Evolutionary conservation across 768 basidiomycete genomes (phyloP), one percentile per base, ranked within the genome.

Genomic region (Termitomyces sp.): DNA sequence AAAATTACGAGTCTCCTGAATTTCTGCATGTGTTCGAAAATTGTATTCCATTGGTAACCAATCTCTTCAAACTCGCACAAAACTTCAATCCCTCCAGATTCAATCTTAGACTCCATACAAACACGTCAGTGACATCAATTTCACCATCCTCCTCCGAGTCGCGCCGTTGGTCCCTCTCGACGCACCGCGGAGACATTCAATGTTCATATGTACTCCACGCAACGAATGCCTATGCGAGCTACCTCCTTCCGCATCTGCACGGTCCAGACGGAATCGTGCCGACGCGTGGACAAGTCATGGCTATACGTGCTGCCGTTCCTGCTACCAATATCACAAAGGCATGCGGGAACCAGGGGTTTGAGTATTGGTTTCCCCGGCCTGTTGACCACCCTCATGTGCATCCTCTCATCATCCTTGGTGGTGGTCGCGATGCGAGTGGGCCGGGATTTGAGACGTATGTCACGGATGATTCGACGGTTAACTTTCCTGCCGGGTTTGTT

Each of bases 281-380:
- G 0, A 82, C 82, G 1, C 84, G 91, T 11, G 90, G 86, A 0
- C 91, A 94, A 63, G 74, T 87, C 43, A 70, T 75, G 58, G 76
- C 79, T 3, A 56, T 74, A 20, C 77, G 77, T n/a, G 70, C 67
- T 7, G 56, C 62, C 5, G 78, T 76, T 0, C 59, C 73, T 1
- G 52, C 70, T 2, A 63, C 73, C 7, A 63, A 75, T 16, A 66
- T 86, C 31, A 75, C 73, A 13, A 75, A 68, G 56, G 59, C 66
- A 38, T 70, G 58, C 57, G 81, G 70, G 50, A 73, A 73, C 65
- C 73, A 80, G 56, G 82, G 80, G 0, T 78, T 73, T 61, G 87
- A 90, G 61, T 94, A 94, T 65, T 92, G 89, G 88, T 92, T 94
- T 64, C 85, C 89, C 16, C 77, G 91, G 15, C 83, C 83, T 0